Evolutionary conservation across 306 rosid genomes (phyloP).

Genomic region (Biancaea sappan): DNA sequence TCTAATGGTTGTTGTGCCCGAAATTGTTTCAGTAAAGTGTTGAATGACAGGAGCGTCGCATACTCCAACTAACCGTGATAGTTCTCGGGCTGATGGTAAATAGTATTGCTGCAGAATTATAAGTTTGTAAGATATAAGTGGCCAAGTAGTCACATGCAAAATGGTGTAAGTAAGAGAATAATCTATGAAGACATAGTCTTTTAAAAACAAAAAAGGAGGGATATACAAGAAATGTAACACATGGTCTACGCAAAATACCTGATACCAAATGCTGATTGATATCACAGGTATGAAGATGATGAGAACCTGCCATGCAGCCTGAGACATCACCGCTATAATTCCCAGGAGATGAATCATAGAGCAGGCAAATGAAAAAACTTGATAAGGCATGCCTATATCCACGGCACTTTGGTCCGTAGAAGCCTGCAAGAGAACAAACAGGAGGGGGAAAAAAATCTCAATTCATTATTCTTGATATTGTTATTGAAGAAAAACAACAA

Average conservation of each 20-base stretch:
- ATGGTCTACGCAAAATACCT: slow-evolving; percentile 48
- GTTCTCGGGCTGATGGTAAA: slow-evolving; percentile 57
- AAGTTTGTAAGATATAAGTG: slow-evolving; percentile 9
- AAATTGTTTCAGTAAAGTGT: slow-evolving; percentile 76
- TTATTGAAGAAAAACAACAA: slow-evolving; percentile 7
- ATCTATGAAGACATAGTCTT: not conserved
- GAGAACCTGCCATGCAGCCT: slow-evolving; percentile 85
- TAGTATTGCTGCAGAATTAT: slow-evolving; percentile 4
- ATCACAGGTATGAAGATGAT: slow-evolving; percentile 69
- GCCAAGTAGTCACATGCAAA: slow-evolving; percentile 1
- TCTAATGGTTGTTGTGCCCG: slow-evolving; percentile 67
- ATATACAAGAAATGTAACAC: not conserved
- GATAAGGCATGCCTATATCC: slow-evolving; percentile 54
- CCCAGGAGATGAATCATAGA: slow-evolving; percentile 63
- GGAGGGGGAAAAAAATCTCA: not conserved
- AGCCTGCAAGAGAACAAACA: slow-evolving; percentile 50
- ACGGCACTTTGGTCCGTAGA: slow-evolving; percentile 79
- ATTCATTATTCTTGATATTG: not conserved
- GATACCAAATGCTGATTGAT: slow-evolving; percentile 66
- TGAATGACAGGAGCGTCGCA: slow-evolving; percentile 78
- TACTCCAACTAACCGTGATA: slow-evolving; percentile 64
- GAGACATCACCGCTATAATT: slow-evolving; percentile 80
- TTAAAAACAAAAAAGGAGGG: not conserved
- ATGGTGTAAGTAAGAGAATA: not conserved
- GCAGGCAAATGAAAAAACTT: slow-evolving; percentile 52